These are phyloP conservation scores for Solanum sejunctum DNA, from an alignment of 257 asterid genomes.

Conservation along the genomic window DNA sequence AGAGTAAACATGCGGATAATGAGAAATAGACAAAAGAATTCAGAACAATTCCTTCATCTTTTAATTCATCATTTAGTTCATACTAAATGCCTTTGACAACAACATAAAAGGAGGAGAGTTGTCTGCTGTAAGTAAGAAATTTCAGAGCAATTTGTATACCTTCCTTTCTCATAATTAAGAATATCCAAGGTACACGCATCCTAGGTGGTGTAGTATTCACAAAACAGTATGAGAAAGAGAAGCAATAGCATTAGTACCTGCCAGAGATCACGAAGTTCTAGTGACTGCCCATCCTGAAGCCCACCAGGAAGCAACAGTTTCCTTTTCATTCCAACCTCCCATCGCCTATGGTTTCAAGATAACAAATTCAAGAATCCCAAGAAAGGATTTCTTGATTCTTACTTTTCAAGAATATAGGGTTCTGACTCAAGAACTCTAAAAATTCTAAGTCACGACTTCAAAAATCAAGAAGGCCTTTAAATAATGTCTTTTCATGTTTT, in stretches of 20 bases:
- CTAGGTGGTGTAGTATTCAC: neutral
- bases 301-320: slow-evolving; percentile 51
- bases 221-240: neutral
- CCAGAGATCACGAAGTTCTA: slow-evolving; percentile 91
- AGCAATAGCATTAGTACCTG: slow-evolving; percentile 38
- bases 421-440: no score
- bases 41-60: neutral
- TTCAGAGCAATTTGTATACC: neutral
- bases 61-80: neutral
- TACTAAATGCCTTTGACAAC: neutral
- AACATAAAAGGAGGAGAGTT: neutral
- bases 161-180: neutral
- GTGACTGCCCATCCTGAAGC: slow-evolving; percentile 54
- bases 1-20: neutral
- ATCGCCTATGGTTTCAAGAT: no score
- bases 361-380: no score
- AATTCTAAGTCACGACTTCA: no score
- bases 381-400: no score
- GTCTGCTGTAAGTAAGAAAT: neutral
- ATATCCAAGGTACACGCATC: neutral
- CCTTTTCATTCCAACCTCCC: slow-evolving; percentile 77
- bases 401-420: no score
- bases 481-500: no score
- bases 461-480: no score
- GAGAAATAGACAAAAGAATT: neutral